Base-by-base conservation (phyloP, 495 filamentous ascomycete species). In the Aspergillus ostianus region DNA sequence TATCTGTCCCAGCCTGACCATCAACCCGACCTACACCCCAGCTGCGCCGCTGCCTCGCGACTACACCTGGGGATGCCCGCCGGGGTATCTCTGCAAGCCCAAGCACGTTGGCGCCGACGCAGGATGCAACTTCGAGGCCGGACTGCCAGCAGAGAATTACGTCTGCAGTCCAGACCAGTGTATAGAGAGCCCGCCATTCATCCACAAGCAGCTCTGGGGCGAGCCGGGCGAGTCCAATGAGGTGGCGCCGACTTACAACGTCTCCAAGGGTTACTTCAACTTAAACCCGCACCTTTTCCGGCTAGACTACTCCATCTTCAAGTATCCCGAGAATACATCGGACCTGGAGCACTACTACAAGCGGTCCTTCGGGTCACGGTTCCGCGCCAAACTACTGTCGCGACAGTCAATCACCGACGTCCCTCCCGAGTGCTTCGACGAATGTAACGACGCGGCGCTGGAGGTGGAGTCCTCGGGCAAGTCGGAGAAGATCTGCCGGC, bases 271-370 rank as follows among this genome's bases (percentile, higher is more conserved):
- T 4, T 89, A 88, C 64, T 90, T 84, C 73, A 83, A 89, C 47
- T 77, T 90, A n/a, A 72, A 83, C 19, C 88, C 88, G 6, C 62
- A 67, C 2, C 75, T 73, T 17, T 91, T 91, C 64, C 86, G 85
- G 8, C 64, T 91, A 26, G 81, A 77, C 51, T 81, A 85, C 58
- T 78, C 75, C 32, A 87, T 91, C 41, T 90, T 90, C 62, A 68
- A 46, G 32, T 57, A 47, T 15, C 50, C 58, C 0, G 58, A 61
- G 19, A 56, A 32, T 18, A 6, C n/a, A 2, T 3, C 32, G 19
- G 17, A 27, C 3, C 2, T 30, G 18, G 12, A 45, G 19, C 44
- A 47, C 27, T 47, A 51, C 47, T 50, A 50, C 45, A 56, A 51
- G 49, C 56, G 53, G 27, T 57, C 26, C 49, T 19, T 23, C n/a